These are phyloP conservation scores for Dentiscutata heterogama DNA, from an alignment of 371 early-diverging fungal genomes.

Conservation along the genomic window DNA sequence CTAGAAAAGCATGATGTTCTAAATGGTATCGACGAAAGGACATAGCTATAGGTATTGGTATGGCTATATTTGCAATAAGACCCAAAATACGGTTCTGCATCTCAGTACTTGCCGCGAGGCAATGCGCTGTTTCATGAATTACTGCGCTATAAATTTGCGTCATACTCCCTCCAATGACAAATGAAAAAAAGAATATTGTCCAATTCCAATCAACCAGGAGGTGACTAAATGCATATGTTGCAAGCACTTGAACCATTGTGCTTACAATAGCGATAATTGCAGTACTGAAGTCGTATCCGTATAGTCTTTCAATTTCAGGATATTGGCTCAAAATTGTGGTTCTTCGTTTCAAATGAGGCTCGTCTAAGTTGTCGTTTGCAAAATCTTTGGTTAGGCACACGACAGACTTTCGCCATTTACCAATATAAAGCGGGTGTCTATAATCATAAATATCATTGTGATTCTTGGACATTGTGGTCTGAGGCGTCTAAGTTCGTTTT, in stretches of 20 bases:
- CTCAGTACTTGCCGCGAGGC: conserved; percentile 74
- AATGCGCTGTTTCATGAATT: conserved; percentile 96
- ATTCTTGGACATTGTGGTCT: too few species aligned
- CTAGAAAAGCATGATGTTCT: conserved; percentile 97
- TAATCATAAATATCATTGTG: conserved; percentile 63
- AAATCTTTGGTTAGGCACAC: conserved; percentile 80
- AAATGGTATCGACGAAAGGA: conserved; percentile 95
- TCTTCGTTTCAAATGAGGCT: conserved; percentile 95
- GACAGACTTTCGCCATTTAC: conserved; percentile 86
- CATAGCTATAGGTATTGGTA: conserved; percentile 84
- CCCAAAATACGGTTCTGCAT: conserved; percentile 85
- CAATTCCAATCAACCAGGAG: conserved; percentile 67
- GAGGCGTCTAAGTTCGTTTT: too few species aligned
- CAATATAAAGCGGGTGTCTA: conserved; percentile 84
- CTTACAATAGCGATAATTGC: conserved; percentile 74
- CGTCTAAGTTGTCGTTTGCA: conserved; percentile 90
- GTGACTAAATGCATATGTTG: conserved; percentile 84
- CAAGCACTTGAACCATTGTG: conserved; percentile 76
- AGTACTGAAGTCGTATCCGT: conserved; percentile 86
- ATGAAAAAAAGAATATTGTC: conserved; percentile 73
- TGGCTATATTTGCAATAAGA: conserved; percentile 85
- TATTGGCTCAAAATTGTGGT: conserved; percentile 85
- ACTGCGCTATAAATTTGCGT: conserved; percentile 81
- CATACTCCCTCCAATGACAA: conserved; percentile 86
- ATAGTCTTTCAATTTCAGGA: conserved; percentile 90